Conservation (phyloP, 2,329 filamentous ascomycete genomes). For the Penicillium sp. region DNA sequence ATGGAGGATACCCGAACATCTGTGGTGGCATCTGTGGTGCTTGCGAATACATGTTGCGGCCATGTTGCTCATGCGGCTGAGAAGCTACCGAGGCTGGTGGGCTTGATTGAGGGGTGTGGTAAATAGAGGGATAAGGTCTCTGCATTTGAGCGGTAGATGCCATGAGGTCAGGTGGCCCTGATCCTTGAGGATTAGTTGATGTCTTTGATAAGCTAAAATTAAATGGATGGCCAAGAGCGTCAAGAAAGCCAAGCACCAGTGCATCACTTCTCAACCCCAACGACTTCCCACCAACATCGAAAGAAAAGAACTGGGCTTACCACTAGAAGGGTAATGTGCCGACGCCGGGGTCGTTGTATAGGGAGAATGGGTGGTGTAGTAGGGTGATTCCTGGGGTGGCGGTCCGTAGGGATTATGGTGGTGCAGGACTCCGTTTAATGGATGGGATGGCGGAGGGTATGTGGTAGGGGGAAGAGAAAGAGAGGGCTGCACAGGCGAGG, state of each 20-base stretch:
- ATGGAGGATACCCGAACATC: slow-evolving; percentile 73
- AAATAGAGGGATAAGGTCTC: slow-evolving; percentile 81
- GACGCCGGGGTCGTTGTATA: slow-evolving; percentile 81
- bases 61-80: slow-evolving; percentile 83
- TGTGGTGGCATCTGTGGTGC: slow-evolving; percentile 77
- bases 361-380: slow-evolving; percentile 74
- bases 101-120: slow-evolving; percentile 93
- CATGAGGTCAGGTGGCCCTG: slow-evolving; percentile 73
- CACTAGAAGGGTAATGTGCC: slow-evolving; percentile 82
- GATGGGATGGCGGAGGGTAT: slow-evolving; percentile 32
- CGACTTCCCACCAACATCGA: slow-evolving; percentile 36
- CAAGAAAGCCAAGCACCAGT: background rate
- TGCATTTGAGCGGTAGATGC: slow-evolving; percentile 64
- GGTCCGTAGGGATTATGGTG: slow-evolving; percentile 62
- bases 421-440: slow-evolving; percentile 47
- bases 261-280: background rate
- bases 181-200: slow-evolving; percentile 57
- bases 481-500: slow-evolving; percentile 62
- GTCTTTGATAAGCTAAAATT: slow-evolving; percentile 53
- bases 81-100: slow-evolving; percentile 92
- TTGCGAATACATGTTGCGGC: slow-evolving; percentile 77
- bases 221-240: background rate
- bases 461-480: slow-evolving; percentile 31
- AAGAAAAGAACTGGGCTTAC: slow-evolving; percentile 57
- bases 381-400: slow-evolving; percentile 66